Evolutionary conservation across 805 yeast species (phyloP), one percentile per base, ranked within the genome.

Genomic region (Citeromyces nyonsensis): DNA sequence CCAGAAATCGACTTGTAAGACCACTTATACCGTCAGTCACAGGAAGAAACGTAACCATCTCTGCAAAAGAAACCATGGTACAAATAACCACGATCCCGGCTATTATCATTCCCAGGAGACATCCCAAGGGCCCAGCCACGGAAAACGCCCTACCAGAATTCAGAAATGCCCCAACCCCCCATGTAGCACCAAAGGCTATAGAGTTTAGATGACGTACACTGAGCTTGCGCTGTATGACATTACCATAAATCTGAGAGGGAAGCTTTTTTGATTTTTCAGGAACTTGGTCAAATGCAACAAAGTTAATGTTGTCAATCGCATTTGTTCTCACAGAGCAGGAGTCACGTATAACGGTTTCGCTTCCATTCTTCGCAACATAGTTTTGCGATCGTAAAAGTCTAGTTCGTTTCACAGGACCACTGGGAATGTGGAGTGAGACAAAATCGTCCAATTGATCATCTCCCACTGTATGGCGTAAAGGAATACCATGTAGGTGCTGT

Each of bases 1-100:
- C 75, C 2, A 71, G 73, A 48, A 70, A 71, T 25, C 83, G 47
- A 0, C 79, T 65, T 5, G 74, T 65, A 15, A 74, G 48, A 0
- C 78, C 79, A 0, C 77, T 62, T 1, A 74, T 70, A 6, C 80
- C 78, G 26, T 72, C 73, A 3, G 71, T 71, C 12, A 71, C 66
- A 0, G 82, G 77, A n/a, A 74, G 64, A 34, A 74, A 57, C 0
- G 81, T 69, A 3, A 73, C 72, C 73, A 74, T 71, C 45, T 74
- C 83, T 24, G 79, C 75, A 47, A 73, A 70, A 10, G 77, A 68
- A 10, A 67, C 48, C 56, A 74, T 63, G 1, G 80, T 68, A 2
- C 70, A 60, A 15, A 70, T 47, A 1, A 73, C 78, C 10, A 73
- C 54, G 3, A 69, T 44, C 0, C 80, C 81, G 31, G 73, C 60